Conservation (phyloP, 2,329 filamentous ascomycete species). For the Geosmithia morbida region DNA sequence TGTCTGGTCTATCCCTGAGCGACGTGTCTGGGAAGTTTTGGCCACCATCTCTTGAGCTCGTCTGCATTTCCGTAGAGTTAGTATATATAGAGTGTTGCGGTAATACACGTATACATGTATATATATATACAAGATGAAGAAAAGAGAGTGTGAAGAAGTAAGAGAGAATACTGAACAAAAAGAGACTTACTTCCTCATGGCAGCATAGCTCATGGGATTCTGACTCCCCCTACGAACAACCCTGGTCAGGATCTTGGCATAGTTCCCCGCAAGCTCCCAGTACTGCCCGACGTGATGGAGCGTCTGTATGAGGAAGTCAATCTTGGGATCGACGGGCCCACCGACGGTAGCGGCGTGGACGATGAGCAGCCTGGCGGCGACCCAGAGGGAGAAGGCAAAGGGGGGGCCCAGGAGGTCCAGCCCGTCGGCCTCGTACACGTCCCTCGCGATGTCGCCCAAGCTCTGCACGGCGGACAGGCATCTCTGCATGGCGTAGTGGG, state of each 20-base stretch:
- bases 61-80: conserved; percentile 8
- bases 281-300: conserved; percentile 24
- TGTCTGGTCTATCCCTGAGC: conserved; percentile 21
- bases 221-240: conserved; percentile 20
- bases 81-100: too few species aligned
- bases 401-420: conserved; percentile 26
- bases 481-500: conserved; percentile 28
- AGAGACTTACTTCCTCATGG: conserved; percentile 23
- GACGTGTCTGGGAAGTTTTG: conserved; percentile 18
- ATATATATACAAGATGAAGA: not conserved
- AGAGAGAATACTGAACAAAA: too few species aligned
- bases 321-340: conserved; percentile 19
- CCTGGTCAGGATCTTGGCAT: conserved; percentile 23
- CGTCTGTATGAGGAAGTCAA: conserved; percentile 28
- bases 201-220: conserved; percentile 17
- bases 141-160: not conserved
- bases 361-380: conserved; percentile 22
- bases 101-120: not conserved
- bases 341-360: conserved; percentile 25
- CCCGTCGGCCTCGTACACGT: conserved; percentile 26
- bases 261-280: conserved; percentile 27
- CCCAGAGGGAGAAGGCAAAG: conserved; percentile 29
- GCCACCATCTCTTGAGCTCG: conserved; percentile 23
- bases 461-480: conserved; percentile 28
- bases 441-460: conserved; percentile 24